These are phyloP conservation scores for Thielaviopsis punctulata DNA, from an alignment of 2,329 filamentous ascomycete genomes.

Conservation along the genomic window DNA sequence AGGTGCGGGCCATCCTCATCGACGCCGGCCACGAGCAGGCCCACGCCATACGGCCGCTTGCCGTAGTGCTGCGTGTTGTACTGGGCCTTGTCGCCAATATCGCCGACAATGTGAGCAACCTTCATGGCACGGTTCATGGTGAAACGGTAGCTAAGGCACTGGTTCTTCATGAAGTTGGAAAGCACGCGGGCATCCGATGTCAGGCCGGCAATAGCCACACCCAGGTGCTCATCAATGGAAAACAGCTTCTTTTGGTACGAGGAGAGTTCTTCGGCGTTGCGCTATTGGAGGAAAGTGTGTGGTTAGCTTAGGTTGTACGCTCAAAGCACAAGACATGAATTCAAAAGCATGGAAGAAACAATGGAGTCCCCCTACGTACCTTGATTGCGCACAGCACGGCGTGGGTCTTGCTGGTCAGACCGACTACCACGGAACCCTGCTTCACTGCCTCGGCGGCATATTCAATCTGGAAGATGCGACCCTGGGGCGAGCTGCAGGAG, in stretches of 20 bases:
- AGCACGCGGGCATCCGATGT: conserved; percentile 96
- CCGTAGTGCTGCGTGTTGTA: conserved; percentile 95
- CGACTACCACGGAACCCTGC: conserved; percentile 95
- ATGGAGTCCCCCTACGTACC: conserved; percentile 40
- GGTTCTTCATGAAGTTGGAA: conserved; percentile 99
- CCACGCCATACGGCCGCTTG: conserved; percentile 80
- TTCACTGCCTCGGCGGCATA: conserved; percentile 98
- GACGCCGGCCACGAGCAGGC: conserved; percentile 74
- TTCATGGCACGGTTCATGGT: conserved; percentile 91
- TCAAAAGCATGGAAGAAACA: neutral
- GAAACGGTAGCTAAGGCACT: conserved; percentile 86
- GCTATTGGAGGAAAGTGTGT: conserved; percentile 30
- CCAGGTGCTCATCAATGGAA: conserved; percentile 85
- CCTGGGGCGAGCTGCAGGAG: conserved; percentile 71
- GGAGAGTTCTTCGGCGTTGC: conserved; percentile 97
- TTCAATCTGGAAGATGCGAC: conserved; percentile 98
- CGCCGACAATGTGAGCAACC: conserved; percentile 69
- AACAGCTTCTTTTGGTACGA: conserved; percentile 99
- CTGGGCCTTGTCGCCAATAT: conserved; percentile 93
- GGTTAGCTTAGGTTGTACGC: conserved; percentile 1
- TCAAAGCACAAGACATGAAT: too few species aligned
- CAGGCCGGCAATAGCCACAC: conserved; percentile 87
- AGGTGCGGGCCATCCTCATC: conserved; percentile 89
- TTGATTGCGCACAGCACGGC: conserved; percentile 91
- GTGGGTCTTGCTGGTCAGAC: conserved; percentile 94